These are phyloP conservation scores for Lithohypha guttulata DNA, from an alignment of 2,329 filamentous ascomycete genomes.

Conservation along the genomic window DNA sequence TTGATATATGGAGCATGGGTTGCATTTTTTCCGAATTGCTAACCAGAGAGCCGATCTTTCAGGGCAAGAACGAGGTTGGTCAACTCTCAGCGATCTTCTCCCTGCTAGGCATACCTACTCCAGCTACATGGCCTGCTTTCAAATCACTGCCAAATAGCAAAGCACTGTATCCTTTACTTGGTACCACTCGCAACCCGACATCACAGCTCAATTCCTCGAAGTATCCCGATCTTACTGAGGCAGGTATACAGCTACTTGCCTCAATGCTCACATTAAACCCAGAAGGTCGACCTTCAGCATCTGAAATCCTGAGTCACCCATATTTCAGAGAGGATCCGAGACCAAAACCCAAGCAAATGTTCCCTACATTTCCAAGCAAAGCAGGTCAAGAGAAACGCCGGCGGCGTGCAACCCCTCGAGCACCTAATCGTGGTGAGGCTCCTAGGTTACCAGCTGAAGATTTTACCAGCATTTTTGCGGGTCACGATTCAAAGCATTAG, in stretches of 20 bases:
- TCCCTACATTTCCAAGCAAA: conserved; percentile 93
- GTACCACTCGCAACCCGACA: conserved; percentile 20
- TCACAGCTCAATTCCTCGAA: conserved; percentile 39
- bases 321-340: conserved; percentile 87
- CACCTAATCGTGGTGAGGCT: conserved; percentile 65
- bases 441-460: conserved; percentile 45
- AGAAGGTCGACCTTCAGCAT: conserved; percentile 55
- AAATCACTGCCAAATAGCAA: conserved; percentile 77
- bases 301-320: conserved; percentile 62
- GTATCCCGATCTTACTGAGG: conserved; percentile 70
- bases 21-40: conserved; percentile 93
- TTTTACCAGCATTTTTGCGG: conserved; percentile 58
- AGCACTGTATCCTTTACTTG: conserved; percentile 51
- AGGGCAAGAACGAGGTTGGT: conserved; percentile 86
- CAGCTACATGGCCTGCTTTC: conserved; percentile 77
- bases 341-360: conserved; percentile 82
- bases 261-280: conserved; percentile 68
- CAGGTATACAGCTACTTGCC: conserved; percentile 60
- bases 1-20: conserved; percentile 94
- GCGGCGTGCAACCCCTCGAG: conserved; percentile 64
- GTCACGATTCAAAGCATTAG: no score
- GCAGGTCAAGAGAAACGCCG: conserved; percentile 79
- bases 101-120: conserved; percentile 75
- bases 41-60: conserved; percentile 68
- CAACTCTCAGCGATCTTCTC: conserved; percentile 80